A percentile compares a stretch with the other conserved stretches of the same genome.
These are phyloP conservation scores for Tetrahymena elliotti DNA, from an alignment of 73 alveolate species.

Conservation along the genomic window DNA sequence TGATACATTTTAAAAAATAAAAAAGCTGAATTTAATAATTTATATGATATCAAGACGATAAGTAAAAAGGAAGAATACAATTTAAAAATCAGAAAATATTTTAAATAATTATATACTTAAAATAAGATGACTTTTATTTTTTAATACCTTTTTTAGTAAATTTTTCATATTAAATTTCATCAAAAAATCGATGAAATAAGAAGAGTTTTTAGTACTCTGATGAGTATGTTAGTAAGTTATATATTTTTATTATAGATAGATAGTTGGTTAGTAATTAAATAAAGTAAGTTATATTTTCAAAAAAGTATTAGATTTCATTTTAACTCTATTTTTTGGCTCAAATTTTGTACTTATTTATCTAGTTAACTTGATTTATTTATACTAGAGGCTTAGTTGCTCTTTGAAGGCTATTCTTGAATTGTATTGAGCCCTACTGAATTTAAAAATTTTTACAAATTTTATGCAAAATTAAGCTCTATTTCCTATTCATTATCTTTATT, in stretches of 20 bases:
- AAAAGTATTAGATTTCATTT: neutral
- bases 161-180: neutral
- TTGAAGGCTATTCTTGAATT: neutral
- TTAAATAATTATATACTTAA: too few species aligned
- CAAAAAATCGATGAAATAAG: neutral
- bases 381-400: neutral
- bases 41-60: too few species aligned
- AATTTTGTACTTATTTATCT: neutral
- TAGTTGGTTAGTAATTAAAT: too few species aligned
- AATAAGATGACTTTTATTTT: too few species aligned
- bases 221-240: neutral
- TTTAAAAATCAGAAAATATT: too few species aligned
- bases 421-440: neutral
- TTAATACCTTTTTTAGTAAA: too few species aligned
- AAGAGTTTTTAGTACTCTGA: neutral
- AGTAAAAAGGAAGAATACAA: too few species aligned
- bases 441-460: neutral
- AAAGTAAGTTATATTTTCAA: too few species aligned
- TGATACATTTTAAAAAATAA: too few species aligned
- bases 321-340: neutral
- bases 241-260: too few species aligned
- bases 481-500: neutral
- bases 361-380: neutral
- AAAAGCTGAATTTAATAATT: too few species aligned
- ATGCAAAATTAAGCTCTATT: neutral